Evolutionary conservation across 805 yeast genomes (phyloP).

Genomic region (Maudiozyma turicensis): DNA sequence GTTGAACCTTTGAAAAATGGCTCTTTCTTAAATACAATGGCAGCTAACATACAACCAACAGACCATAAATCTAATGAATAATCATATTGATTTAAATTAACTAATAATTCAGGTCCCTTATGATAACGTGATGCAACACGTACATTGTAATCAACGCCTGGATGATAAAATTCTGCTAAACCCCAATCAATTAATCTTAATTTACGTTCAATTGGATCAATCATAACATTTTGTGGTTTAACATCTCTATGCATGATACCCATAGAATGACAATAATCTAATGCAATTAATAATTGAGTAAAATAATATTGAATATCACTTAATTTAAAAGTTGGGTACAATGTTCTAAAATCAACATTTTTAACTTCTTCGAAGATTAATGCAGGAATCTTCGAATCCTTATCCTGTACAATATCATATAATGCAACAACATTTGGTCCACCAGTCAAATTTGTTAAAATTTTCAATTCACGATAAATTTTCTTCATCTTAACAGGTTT

Average conservation of each 20-base stretch:
- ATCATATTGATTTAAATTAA: slow-evolving; percentile 75
- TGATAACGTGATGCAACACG: slow-evolving; percentile 87
- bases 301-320: slow-evolving; percentile 75
- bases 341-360: slow-evolving; percentile 76
- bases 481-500: slow-evolving; percentile 91
- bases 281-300: slow-evolving; percentile 69
- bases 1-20: slow-evolving; percentile 91
- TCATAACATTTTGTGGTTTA: slow-evolving; percentile 90
- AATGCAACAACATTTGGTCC: slow-evolving; percentile 75
- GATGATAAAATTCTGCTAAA: slow-evolving; percentile 84
- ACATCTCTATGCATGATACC: slow-evolving; percentile 95
- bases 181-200: slow-evolving; percentile 91
- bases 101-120: slow-evolving; percentile 85
- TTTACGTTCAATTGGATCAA: slow-evolving; percentile 56
- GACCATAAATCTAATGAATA: slow-evolving; percentile 88
- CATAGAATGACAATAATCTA: slow-evolving; percentile 84
- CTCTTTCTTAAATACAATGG: slow-evolving; percentile 79
- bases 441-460: slow-evolving; percentile 70
- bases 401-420: slow-evolving; percentile 81
- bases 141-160: slow-evolving; percentile 81
- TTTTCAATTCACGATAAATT: slow-evolving; percentile 83
- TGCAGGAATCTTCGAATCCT: slow-evolving; percentile 77
- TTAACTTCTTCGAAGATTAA: slow-evolving; percentile 76
- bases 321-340: slow-evolving; percentile 72
- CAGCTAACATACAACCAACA: slow-evolving; percentile 83